Base-by-base conservation (phyloP, 2,329 filamentous ascomycete species). In the Metarhizium brunneum region DNA sequence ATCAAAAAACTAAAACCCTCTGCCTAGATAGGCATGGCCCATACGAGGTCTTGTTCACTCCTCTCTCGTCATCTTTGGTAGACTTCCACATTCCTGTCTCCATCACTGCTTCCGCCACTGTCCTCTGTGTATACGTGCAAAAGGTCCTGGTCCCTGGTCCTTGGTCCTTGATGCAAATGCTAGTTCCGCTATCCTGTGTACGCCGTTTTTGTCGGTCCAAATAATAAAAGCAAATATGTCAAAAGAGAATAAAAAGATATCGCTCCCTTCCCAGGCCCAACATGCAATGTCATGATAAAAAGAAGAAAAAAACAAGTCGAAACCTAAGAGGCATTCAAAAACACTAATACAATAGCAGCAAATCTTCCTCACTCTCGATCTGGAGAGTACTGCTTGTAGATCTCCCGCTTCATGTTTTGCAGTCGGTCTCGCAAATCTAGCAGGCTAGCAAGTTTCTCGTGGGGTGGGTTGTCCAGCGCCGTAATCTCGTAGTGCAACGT, bases 341-440 rank as follows among this genome's bases (percentile, higher is more conserved):
- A 29, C 16, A 25, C 25, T 1, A 25, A 25, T 25, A 25, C 25
- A 25, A 25, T 25, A 30, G n/a, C 29, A 30, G 29, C 32, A 32
- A 10, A 45, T 45, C n/a, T 20, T 57, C 35, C 40, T 61, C 58
- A 66, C 38, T 58, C 60, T 57, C 64, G 64, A 36, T 62, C 61
- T 4, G 60, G 70, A 54, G 64, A 70, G 64, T 66, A 73, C 66
- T 76, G 73, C 59, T 68, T 69, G 62, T 82, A 78, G 48, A 86
- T 85, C 56, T 82, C 75, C 60, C 66, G 71, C 73, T 86, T 86
- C 76, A 85, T 77, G n/a, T 61, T 60, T 59, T 76, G 72, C 50
- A 86, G 68, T 38, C 76, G 72, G 32, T 74, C 69, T 55, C 80
- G 77, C 81, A 85, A 80, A 14, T 78, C 74, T 35, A 78, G 62